phyloP scores from a whole-genome alignment of 2,329 filamentous ascomycete genomes.

The Cadophora sp. region DNA sequence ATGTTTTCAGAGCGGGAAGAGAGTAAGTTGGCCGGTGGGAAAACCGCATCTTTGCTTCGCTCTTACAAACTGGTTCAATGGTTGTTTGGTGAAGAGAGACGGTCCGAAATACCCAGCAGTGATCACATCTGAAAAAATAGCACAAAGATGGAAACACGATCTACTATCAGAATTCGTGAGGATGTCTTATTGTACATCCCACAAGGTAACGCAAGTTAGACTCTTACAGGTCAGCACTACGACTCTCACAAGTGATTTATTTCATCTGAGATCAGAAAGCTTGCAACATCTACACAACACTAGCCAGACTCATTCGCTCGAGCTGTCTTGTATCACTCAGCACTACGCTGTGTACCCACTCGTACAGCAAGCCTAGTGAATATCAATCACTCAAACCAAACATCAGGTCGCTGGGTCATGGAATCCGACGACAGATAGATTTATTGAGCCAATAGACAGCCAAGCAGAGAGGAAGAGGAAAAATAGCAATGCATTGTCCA shows the following conservation, averaged over 20 bases:
- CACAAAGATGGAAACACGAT: neutral
- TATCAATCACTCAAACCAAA: neutral
- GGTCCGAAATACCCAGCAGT: neutral
- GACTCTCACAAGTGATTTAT: neutral
- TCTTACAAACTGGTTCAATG: neutral
- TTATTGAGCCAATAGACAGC: no score
- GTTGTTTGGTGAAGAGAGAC: neutral
- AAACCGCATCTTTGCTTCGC: conserved; percentile 14
- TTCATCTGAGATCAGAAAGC: neutral
- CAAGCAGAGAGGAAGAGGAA: no score
- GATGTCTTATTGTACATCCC: neutral
- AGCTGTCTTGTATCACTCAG: neutral
- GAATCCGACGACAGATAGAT: neutral
- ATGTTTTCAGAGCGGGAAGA: conserved; percentile 24
- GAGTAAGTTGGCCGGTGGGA: conserved; percentile 23
- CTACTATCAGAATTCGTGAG: neutral
- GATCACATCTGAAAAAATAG: neutral
- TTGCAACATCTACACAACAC: neutral
- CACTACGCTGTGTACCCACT: neutral
- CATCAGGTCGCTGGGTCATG: neutral
- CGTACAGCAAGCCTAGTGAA: neutral
- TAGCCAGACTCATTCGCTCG: neutral
- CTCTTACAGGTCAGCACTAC: neutral
- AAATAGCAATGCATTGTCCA: no score
- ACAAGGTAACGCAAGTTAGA: neutral